phyloP scores from a whole-genome alignment of 169 alveolate genomes.

The Perkinsus marinus region DNA sequence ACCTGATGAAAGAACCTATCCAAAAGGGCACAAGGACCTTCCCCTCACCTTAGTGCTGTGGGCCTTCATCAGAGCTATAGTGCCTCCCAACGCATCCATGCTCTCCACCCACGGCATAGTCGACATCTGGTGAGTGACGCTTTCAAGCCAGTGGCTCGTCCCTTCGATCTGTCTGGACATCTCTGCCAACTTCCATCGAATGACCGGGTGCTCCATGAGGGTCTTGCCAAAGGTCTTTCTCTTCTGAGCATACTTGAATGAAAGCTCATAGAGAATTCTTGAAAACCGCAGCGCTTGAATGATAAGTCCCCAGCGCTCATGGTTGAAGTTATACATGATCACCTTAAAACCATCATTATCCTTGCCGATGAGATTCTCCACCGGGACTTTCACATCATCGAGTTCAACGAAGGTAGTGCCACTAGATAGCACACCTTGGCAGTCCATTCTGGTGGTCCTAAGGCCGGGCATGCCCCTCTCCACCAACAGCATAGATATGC shows the following conservation, averaged over 20 bases:
- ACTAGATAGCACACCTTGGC: slow-evolving; percentile 18
- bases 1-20: neutral
- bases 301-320: slow-evolving; percentile 26
- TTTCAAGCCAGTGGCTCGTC: slow-evolving; percentile 22
- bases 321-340: slow-evolving; percentile 24
- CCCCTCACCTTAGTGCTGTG: slow-evolving; percentile 3
- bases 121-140: slow-evolving; percentile 1
- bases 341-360: slow-evolving; percentile 1
- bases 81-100: slow-evolving; percentile 18
- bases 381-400: slow-evolving; percentile 10
- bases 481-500: slow-evolving; percentile 6
- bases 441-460: slow-evolving; percentile 15
- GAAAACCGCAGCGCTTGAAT: slow-evolving; percentile 18
- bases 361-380: slow-evolving; percentile 4
- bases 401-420: slow-evolving; percentile 24
- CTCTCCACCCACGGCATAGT: slow-evolving; percentile 3
- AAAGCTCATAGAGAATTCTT: slow-evolving; percentile 12
- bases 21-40: neutral
- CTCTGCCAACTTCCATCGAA: slow-evolving; percentile 28
- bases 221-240: slow-evolving; percentile 11
- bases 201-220: slow-evolving; percentile 28
- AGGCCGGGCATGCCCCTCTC: slow-evolving; percentile 12
- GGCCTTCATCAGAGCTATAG: slow-evolving; percentile 23
- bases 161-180: slow-evolving; percentile 26
- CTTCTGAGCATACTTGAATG: slow-evolving; percentile 1